Evolutionary conservation across 306 rosid species (phyloP), one percentile per base, ranked within the genome.

Genomic region (Phaseolus lunatus): DNA sequence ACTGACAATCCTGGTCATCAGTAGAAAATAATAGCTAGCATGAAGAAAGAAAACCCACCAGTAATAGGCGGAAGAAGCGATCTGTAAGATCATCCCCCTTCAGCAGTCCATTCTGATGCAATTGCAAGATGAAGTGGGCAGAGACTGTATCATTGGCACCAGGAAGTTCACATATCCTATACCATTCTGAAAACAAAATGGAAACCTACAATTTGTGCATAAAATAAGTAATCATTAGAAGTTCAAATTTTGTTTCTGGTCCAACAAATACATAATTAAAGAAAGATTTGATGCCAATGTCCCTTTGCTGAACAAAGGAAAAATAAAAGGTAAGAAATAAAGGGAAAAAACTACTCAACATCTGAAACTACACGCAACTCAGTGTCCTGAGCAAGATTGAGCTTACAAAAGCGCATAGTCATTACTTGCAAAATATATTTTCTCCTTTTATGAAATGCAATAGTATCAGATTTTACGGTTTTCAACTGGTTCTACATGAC

Each of bases 61-160:
- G 90, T 57, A 96, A 88, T 39, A 87, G 53, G 35, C 86, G 88
- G 85, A 96, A 96, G 86, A 96, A 91, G 22, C 91, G 96, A 66
- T 96, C 99, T 26, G 96, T 90, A 48, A 86, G 62, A 35, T 96
- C 99, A 85, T 96, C 99, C 35, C 97, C 98, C 86, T 96, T 93
- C 64, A 96, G 85, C 35, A 92, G 74, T 57, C 98, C 99, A 73
- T 78, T 87, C 77, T 93, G 94, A 78, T 91, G 91, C 75, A 96
- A 82, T 71, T 96, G 96, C 59, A 86, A 29, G 75, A 91, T 83
- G 81, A 86, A 93, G 84, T 88, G 92, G 64, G 90, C 7, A 80
- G 83, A 80, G 41, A 90, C 85, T 24, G 86, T 79, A 76, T 92
- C 99, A 31, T 86, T 91, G 70, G 89, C 84, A 83, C 93, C 92